Evolutionary conservation across 2,329 filamentous ascomycete species (phyloP).

Genomic region (Tolypocladium guangdongense): DNA sequence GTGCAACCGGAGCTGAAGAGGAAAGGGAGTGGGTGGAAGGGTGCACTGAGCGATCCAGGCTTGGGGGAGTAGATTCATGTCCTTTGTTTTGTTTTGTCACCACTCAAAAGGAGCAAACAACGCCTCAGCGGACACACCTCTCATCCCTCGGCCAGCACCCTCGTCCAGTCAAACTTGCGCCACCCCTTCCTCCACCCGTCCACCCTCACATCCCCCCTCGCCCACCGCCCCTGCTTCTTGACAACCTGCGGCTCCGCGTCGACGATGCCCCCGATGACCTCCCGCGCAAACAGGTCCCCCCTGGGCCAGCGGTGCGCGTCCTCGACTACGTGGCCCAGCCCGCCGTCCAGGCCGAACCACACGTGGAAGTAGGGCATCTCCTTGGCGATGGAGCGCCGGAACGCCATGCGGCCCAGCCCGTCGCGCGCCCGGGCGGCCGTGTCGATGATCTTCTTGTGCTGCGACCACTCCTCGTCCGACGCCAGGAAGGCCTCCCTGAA

Average conservation of each 20-base stretch:
- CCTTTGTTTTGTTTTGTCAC: too few species aligned
- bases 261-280: conserved; percentile 86
- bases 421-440: conserved; percentile 54
- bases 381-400: conserved; percentile 72
- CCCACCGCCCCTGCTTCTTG: conserved; percentile 85
- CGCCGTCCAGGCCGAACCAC: conserved; percentile 90
- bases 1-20: too few species aligned
- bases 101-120: background rate
- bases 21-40: too few species aligned
- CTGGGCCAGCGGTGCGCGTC: conserved; percentile 75
- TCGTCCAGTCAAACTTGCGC: conserved; percentile 85
- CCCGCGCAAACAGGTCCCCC: conserved; percentile 85
- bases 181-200: conserved; percentile 76
- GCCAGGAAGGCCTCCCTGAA: conserved; percentile 90
- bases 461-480: conserved; percentile 85
- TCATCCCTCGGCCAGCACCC: conserved; percentile 36
- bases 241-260: conserved; percentile 72
- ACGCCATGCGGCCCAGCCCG: conserved; percentile 69
- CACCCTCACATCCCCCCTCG: conserved; percentile 54
- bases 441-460: conserved; percentile 91
- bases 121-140: background rate
- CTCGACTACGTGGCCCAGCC: conserved; percentile 86
- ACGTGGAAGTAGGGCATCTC: conserved; percentile 99
- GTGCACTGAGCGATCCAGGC: too few species aligned
- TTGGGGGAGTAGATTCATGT: too few species aligned